Conservation (phyloP, 106 monocot genomes). For the Dendrobium nobile region DNA sequence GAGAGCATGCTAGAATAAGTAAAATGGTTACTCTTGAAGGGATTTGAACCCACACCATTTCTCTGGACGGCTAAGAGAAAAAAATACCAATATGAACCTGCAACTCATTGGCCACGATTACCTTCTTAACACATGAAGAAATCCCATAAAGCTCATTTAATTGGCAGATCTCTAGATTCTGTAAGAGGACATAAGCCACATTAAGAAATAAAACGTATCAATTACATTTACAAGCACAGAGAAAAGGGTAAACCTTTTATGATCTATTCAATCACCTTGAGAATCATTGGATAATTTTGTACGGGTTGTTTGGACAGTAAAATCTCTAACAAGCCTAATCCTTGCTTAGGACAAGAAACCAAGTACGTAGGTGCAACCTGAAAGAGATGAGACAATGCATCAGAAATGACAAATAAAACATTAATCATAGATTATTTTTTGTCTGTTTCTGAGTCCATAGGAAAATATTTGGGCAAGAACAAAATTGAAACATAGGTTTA, state of each 20-base stretch:
- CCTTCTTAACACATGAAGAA: constrained; percentile 81
- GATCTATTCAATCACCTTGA: constrained; percentile 49
- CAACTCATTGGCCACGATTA: constrained; percentile 16
- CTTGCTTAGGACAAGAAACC: constrained; percentile 85
- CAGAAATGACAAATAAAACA: not conserved
- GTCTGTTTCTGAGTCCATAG: not conserved
- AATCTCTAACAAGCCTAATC: constrained; percentile 75
- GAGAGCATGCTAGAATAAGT: not conserved
- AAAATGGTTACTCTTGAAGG: not conserved
- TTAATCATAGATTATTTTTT: not conserved
- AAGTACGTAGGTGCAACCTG: constrained; percentile 96
- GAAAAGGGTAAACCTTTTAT: constrained; percentile 9
- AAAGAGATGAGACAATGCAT: constrained; percentile 2
- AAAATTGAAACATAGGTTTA: not conserved
- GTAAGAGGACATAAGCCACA: constrained; percentile 6
- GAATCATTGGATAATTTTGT: constrained; percentile 49
- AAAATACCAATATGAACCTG: not conserved
- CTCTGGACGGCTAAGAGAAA: not conserved
- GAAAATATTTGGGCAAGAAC: not conserved
- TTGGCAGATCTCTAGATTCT: constrained; percentile 91
- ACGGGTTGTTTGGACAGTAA: constrained; percentile 66
- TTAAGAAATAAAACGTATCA: not conserved
- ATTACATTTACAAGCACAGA: not conserved
- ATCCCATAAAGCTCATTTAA: constrained; percentile 80
- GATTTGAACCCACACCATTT: not conserved